Evolutionary conservation across 495 filamentous ascomycete species (phyloP), one percentile per base, ranked within the genome.

Genomic region (Hypoxylon trugodes): DNA sequence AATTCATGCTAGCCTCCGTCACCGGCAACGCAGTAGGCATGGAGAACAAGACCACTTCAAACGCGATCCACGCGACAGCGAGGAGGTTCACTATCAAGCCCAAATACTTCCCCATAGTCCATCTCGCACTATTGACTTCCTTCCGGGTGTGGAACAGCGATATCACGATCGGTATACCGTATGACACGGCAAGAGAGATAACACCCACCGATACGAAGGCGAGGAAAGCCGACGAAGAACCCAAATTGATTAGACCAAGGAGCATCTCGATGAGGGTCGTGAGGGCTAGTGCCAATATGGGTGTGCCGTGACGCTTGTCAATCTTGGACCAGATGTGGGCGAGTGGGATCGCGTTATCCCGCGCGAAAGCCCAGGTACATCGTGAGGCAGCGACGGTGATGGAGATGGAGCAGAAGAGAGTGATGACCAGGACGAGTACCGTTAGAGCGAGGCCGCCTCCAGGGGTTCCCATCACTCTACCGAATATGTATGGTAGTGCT

Each of bases 361-460:
- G 73, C 4, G 82, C 82, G 69, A 84, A 84, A 19, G 82, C 82
- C 69, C 80, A 84, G 4, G 82, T 83, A 59, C 78, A 82, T 32
- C 82, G 72, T 15, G 74, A 79, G 4, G 83, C 78, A 7, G 82
- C 82, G 3, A 81, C 83, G 15, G 82, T 72, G 6, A 81, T 77
- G 37, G 81, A 82, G 26, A 81, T 74, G 19, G 82, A 82, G 25
- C 81, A 81, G 56, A 85, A 84, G 56, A 84, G 76, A 2, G 79
- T 69, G 40, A 90, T 87, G 6, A 87, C 85, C 30, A 91, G 80
- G 53, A 90, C 82, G 5, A 90, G 75, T 65, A 91, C 84, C 2
- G 89, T 80, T 1, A 91, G 77, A 0, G 83, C 88, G 45, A 91
- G 87, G 2, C 86, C 89, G 16, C 87, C 88, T 16, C 68, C 79